Percentiles rank a stretch among this genome's conserved stretches.
Conservation (phyloP, 192 early-diverging fungal genomes). For the Coemansia sp. region DNA sequence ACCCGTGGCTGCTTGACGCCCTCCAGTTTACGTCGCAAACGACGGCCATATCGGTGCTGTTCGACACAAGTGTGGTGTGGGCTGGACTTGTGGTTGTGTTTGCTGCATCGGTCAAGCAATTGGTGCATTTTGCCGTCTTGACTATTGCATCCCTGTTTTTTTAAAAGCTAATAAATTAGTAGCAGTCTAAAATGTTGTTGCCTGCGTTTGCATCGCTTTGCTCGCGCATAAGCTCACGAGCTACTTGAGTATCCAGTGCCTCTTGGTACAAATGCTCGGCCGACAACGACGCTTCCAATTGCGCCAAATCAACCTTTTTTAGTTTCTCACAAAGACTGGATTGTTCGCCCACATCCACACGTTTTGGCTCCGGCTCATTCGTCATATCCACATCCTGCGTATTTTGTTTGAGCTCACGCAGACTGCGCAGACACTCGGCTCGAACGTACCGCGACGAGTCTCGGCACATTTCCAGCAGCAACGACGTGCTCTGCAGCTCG, state of each 20-base stretch:
- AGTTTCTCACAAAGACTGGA: constrained; percentile 20
- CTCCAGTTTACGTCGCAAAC: constrained; percentile 75
- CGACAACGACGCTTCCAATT: constrained; percentile 30
- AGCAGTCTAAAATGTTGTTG: constrained; percentile 55
- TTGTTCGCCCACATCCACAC: neutral
- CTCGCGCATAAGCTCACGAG: constrained; percentile 42
- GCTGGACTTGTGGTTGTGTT: constrained; percentile 46
- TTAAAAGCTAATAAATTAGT: constrained; percentile 7
- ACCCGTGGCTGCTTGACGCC: constrained; percentile 77
- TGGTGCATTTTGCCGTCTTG: constrained; percentile 12
- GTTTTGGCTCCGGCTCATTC: neutral
- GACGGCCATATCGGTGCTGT: constrained; percentile 61
- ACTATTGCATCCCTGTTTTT: neutral
- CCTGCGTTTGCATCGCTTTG: constrained; percentile 35
- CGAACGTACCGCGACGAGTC: constrained; percentile 55
- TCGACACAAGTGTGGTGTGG: constrained; percentile 42
- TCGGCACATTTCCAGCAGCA: constrained; percentile 43
- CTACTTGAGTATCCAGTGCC: constrained; percentile 48
- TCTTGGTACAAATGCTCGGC: constrained; percentile 51
- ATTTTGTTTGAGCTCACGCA: constrained; percentile 15
- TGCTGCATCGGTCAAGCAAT: constrained; percentile 42
- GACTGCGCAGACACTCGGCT: constrained; percentile 24
- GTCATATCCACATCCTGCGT: neutral
- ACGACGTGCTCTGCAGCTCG: constrained; percentile 17
- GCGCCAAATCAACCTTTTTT: constrained; percentile 25